Evolutionary conservation across 1,284 basidiomycete genomes (phyloP).

Genomic region (Melampsora abietis-canadensis): DNA sequence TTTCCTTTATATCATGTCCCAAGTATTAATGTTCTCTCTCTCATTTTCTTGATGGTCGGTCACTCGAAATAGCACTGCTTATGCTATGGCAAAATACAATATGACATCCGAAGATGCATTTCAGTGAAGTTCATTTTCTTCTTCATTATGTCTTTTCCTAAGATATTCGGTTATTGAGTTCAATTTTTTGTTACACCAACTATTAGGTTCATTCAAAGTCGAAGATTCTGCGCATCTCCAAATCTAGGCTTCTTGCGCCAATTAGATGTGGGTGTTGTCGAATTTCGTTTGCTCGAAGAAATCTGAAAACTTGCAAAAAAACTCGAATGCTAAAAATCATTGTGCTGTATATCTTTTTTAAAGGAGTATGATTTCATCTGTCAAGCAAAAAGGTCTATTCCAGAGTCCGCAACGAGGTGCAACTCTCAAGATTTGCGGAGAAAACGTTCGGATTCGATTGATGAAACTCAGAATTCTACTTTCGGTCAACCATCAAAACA

Average conservation of each 20-base stretch:
- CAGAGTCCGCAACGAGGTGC: neutral
- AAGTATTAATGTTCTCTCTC: slow-evolving; percentile 72
- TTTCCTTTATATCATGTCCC: slow-evolving; percentile 48
- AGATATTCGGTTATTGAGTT: slow-evolving; percentile 41
- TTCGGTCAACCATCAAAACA: neutral
- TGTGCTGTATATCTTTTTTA: neutral
- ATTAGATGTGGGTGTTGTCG: slow-evolving; percentile 69
- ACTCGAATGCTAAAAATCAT: too few species aligned
- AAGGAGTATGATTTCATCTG: slow-evolving; percentile 88
- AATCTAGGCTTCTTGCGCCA: slow-evolving; percentile 48
- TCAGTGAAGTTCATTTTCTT: slow-evolving; percentile 2
- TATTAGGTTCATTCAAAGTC: slow-evolving; percentile 49
- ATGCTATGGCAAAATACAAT: slow-evolving; percentile 48
- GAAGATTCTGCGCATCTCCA: slow-evolving; percentile 51
- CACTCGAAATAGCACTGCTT: slow-evolving; percentile 64
- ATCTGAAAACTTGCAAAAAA: slow-evolving; percentile 3
- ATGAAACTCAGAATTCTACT: neutral
- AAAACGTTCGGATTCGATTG: slow-evolving; percentile 26
- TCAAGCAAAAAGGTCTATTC: slow-evolving; percentile 65
- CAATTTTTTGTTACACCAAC: slow-evolving; percentile 21
- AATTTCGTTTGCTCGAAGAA: slow-evolving; percentile 53
- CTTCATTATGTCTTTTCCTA: neutral
- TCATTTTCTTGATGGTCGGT: slow-evolving; percentile 85
- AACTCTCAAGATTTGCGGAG: neutral
- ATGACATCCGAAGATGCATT: slow-evolving; percentile 33